phyloP scores from a whole-genome alignment of 2,329 filamentous ascomycete genomes.

The Domatiomyces catenatus region DNA sequence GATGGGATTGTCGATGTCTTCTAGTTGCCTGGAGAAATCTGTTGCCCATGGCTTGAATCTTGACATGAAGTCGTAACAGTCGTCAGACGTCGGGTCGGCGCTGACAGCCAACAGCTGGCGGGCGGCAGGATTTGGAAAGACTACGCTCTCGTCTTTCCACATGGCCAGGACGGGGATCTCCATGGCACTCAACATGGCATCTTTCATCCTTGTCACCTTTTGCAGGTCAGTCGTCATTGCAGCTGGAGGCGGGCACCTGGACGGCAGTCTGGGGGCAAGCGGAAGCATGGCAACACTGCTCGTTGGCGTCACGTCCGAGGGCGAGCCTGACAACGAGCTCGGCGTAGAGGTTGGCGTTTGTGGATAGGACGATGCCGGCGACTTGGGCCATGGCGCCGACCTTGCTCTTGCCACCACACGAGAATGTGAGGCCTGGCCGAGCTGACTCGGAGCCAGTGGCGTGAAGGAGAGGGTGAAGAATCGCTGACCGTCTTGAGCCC shows the following conservation, averaged over 20 bases:
- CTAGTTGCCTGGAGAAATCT: conserved; percentile 46
- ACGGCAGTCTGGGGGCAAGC: conserved; percentile 45
- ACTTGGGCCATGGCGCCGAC: conserved; percentile 10
- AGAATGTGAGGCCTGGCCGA: conserved; percentile 9
- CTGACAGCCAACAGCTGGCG: conserved; percentile 35
- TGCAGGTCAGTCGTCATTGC: conserved; percentile 51
- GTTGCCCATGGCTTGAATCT: conserved; percentile 50
- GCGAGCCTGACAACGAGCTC: conserved; percentile 33
- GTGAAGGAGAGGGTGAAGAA: conserved; percentile 67
- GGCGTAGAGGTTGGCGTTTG: conserved; percentile 18
- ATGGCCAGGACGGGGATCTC: conserved; percentile 60
- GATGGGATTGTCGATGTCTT: conserved; percentile 50
- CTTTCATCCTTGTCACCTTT: conserved; percentile 61
- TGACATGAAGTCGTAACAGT: conserved; percentile 42
- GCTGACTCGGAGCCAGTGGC: conserved; percentile 19
- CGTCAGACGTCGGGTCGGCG: conserved; percentile 26
- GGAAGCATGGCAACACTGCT: conserved; percentile 20
- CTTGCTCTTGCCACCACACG: conserved; percentile 5
- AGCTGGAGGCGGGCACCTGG: conserved; percentile 38
- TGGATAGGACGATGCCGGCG: conserved; percentile 12
- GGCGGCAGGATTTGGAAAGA: conserved; percentile 55
- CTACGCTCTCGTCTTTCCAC: conserved; percentile 65
- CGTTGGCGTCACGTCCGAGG: conserved; percentile 38
- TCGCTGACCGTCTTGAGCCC: conserved; percentile 50
- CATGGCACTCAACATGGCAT: conserved; percentile 60